Percentiles rank a stretch among this genome's conserved stretches.
Evolutionary conservation across 2,329 filamentous ascomycete species (phyloP).

Genomic region (Fusarium nurragi): DNA sequence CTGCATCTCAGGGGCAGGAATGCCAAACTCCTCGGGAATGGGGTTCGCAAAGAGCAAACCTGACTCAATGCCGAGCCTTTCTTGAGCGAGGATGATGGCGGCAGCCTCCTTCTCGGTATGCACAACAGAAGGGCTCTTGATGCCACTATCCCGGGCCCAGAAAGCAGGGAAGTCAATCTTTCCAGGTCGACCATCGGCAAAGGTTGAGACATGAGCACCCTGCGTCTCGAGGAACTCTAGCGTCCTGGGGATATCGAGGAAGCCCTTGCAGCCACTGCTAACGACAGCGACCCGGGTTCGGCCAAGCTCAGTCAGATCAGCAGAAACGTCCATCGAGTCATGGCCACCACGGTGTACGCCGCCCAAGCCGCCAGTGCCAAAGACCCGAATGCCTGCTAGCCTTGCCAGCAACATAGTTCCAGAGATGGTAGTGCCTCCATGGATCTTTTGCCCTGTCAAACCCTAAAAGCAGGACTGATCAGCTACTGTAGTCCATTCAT

Average conservation of each 20-base stretch:
- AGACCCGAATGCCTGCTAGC: constrained; percentile 87
- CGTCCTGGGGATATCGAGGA: constrained; percentile 89
- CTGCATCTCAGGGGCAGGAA: constrained; percentile 77
- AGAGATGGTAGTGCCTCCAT: constrained; percentile 92
- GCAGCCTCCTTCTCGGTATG: constrained; percentile 83
- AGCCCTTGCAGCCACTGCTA: constrained; percentile 93
- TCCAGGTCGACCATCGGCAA: constrained; percentile 80
- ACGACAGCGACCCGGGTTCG: constrained; percentile 89
- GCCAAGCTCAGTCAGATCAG: constrained; percentile 93
- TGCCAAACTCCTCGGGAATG: constrained; percentile 74
- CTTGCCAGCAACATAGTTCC: constrained; percentile 92
- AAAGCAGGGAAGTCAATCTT: constrained; percentile 90
- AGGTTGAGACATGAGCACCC: constrained; percentile 86
- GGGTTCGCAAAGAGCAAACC: constrained; percentile 92
- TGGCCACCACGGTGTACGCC: constrained; percentile 93
- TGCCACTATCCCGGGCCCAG: constrained; percentile 87
- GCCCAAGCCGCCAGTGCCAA: constrained; percentile 93
- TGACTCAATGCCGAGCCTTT: constrained; percentile 74
- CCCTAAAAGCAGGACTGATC: constrained; percentile 25
- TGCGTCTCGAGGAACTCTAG: constrained; percentile 79
- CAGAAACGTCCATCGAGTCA: constrained; percentile 89
- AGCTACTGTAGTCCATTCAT: background rate
- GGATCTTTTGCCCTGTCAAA: constrained; percentile 65
- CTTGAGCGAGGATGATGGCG: constrained; percentile 85
- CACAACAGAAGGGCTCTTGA: constrained; percentile 80